Base-by-base conservation (phyloP, 2,329 filamentous ascomycete species). In the Sporothrix phasma region DNA sequence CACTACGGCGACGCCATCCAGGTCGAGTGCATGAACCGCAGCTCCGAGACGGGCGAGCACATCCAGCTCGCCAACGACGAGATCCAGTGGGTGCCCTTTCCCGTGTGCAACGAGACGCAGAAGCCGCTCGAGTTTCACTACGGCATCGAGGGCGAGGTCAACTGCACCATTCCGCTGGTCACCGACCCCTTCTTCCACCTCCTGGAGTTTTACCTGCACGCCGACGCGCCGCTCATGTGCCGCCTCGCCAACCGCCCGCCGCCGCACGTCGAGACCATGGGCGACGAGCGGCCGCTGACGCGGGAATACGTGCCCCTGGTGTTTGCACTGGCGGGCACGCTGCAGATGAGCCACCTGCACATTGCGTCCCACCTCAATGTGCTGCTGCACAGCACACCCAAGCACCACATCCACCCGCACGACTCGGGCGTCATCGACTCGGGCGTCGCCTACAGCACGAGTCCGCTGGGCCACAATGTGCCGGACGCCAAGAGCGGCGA, bases 201-300 rank as follows among this genome's bases (percentile, higher is more conserved):
- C 61, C 87, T 93, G 78, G 90, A 97, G 78, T 97, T 97, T 82
- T 97, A 97, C 81, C 88, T 97, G 74, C 94, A 97, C 81, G 92
- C 89, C 78, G 94, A 99, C 76, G 92, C 92, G 19, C 94, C 94
- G 10, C 81, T 97, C 59, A 87, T 91, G 63, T 99, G 94, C 76
- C 92, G 94, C 61, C 84, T 97, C 15, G 91, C 93, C 31, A 85
- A 90, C 0, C 86, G 88, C 7, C 93, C 93, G 0, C 73, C 81
- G 13, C 76, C 78, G 7, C 79, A 83, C 67, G 75, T 84, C 68
- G 79, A 84, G 71, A 75, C 81, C 39, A 74, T 85, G 7, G 82
- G 81, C 73, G 81, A 81, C 73, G 81, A 81, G 73, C 74, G 75
- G 67, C 76, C 76, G 1, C 74, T 76, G 41, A 76, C 75, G 64